Conservation (phyloP, 2,329 filamentous ascomycete genomes). For the Drechmeria coniospora region DNA sequence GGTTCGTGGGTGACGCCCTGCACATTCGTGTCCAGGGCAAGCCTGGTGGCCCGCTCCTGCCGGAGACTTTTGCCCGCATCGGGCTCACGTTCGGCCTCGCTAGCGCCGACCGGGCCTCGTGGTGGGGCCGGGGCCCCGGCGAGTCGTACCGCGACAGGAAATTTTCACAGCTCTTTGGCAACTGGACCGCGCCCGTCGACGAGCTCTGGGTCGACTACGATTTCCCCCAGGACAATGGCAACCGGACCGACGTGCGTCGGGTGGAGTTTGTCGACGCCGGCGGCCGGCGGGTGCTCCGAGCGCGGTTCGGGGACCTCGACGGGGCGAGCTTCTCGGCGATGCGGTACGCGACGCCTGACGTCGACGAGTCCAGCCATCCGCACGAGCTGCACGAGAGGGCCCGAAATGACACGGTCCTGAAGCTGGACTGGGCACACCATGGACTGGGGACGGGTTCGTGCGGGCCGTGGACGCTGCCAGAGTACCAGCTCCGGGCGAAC, state of each 20-base stretch:
- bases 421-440: conserved; percentile 47
- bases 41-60: conserved; percentile 31
- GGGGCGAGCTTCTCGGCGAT: conserved; percentile 40
- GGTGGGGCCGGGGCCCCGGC: conserved; percentile 53
- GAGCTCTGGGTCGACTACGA: conserved; percentile 47
- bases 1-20: conserved; percentile 32
- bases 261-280: conserved; percentile 28
- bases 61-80: conserved; percentile 44
- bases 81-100: conserved; percentile 37
- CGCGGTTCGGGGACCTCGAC: conserved; percentile 27
- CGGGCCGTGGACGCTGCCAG: conserved; percentile 36
- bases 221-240: conserved; percentile 52
- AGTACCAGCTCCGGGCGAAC: conserved; percentile 28
- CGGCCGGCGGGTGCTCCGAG: conserved; percentile 21
- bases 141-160: conserved; percentile 56
- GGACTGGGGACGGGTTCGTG: conserved; percentile 48
- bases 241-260: conserved; percentile 48
- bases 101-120: conserved; percentile 27
- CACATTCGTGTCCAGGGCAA: conserved; percentile 32
- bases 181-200: conserved; percentile 30
- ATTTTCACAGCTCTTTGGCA: conserved; percentile 40
- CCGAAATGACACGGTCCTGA: conserved; percentile 36
- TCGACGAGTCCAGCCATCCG: conserved; percentile 41
- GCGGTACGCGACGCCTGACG: conserved; percentile 37
- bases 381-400: conserved; percentile 37